A percentile compares a stretch with the other conserved stretches of the same genome.
phyloP scores from a whole-genome alignment of 1,139 yeast genomes.

The Nadsonia commutata region DNA sequence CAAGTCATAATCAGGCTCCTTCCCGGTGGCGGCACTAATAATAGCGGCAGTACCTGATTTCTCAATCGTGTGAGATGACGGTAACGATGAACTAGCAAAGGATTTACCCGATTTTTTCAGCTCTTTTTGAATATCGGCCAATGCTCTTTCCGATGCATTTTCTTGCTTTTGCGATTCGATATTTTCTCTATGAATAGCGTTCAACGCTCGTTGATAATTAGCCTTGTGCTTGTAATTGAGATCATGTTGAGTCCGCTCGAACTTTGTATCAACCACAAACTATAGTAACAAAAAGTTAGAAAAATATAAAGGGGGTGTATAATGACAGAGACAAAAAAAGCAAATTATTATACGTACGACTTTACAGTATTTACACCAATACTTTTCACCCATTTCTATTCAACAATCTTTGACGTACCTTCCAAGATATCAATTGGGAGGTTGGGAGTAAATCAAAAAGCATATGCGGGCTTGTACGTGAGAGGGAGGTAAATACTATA shows the following conservation, averaged over 20 bases:
- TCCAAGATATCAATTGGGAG: no score
- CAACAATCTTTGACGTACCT: no score
- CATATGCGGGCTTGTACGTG: no score
- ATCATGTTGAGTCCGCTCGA: slow-evolving; percentile 28
- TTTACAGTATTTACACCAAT: slow-evolving; percentile 32
- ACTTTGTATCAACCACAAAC: slow-evolving; percentile 31
- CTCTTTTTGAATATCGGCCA: slow-evolving; percentile 12
- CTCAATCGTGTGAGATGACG: not conserved
- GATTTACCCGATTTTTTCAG: not conserved
- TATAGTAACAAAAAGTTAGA: slow-evolving; percentile 9
- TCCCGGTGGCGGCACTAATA: not conserved
- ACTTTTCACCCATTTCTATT: slow-evolving; percentile 23
- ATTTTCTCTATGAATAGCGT: slow-evolving; percentile 23
- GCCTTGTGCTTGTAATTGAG: slow-evolving; percentile 24
- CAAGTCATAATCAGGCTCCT: not conserved
- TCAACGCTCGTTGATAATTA: slow-evolving; percentile 18
- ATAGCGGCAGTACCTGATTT: not conserved
- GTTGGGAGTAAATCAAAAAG: no score
- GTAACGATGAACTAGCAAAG: not conserved
- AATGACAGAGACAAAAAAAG: not conserved
- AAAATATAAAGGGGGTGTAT: slow-evolving; percentile 5
- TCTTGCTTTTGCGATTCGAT: slow-evolving; percentile 15
- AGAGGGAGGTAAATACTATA: no score
- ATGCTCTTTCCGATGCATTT: slow-evolving; percentile 13
- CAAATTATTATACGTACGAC: slow-evolving; percentile 21